Base-by-base conservation (phyloP, 176 grass and related monocot species). In the Oryza glaberrima region DNA sequence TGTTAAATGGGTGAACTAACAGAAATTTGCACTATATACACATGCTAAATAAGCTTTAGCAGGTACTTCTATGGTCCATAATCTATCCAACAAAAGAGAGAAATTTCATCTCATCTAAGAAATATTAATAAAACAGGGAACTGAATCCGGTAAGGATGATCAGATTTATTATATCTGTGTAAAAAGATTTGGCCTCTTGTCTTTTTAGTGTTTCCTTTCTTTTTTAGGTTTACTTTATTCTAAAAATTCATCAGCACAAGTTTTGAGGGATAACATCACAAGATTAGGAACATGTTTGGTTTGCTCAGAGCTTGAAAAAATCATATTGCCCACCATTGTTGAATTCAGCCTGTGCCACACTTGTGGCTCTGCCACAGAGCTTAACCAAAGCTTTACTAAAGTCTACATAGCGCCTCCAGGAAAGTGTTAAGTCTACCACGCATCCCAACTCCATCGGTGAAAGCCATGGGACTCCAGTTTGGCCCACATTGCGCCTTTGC, bases 121-220 rank as follows among this genome's bases (percentile, higher is more conserved):
- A 56, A 77, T 36, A 81, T 17, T 36, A 69, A 80, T 69, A 80
- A 51, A 84, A 40, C 25, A 75, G 28, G 43, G 71, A 76, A 76
- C 1, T 38, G 43, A 19, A 38, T 25, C 61, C 13, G 40, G 25
- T 73, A 64, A 83, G 51, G 61, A 73, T 48, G 11, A 36, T 35
- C 54, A 11, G 45, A 67, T 67, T 30, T 76, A 75, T 51, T 40
- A 26, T 76, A 76, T 67, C 46, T 64, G 56, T 35, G 19, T 1
- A 38, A 52, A 65, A 52, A 36, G 23, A 48, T 64, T 67, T 0
- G 4, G 9, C 9, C 28, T 23, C 16, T 81, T 6, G 8, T 17
- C 30, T 17, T n/a, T 19, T 58, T n/a, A 58, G 19, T 58, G 15
- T 6, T 56, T 56, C 16, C 52, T 56, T 20, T 56, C 15, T 56